Evolutionary conservation across 176 grass and related monocot genomes (phyloP), one percentile per base, ranked within the genome.

Genomic region (Aegilops longissima): DNA sequence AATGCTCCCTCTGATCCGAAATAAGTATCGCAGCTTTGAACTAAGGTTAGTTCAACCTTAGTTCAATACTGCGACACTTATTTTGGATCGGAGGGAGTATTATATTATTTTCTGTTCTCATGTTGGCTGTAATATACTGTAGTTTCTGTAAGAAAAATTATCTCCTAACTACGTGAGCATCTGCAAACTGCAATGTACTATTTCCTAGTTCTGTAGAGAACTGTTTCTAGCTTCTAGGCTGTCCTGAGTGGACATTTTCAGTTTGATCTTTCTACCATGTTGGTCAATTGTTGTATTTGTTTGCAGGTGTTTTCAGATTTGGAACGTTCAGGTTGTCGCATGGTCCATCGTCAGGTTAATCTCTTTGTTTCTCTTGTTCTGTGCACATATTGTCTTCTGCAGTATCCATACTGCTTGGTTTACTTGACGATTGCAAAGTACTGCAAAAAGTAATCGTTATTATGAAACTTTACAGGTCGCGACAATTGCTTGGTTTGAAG

Each of bases 401-500:
- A 52, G 24, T 62, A 4, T 72, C 35, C 4, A 64, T 30, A 17
- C 61, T 44, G 1, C 30, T 71, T 79, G 52, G 65, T 58, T 63
- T 30, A 73, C 17, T 67, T 66, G 29, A 74, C 11, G 16, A 11
- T 44, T 79, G 4, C 42, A 62, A 66, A 61, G 75, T 66, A 8
- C 29, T n/a, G 3, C 3, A 31, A 24, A 2, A 54, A 80, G 18
- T 62, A 20, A 85, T 25, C 0, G n/a, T 56, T 69, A 47, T 67
- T 80, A 70, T 83, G 14, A 29, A 47, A 65, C 61, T 91, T 82
- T 84, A 58, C 79, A 99, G 97, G 97, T 99, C 16, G 97, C 94
- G 9, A 99, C 97, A 70, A 99, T 93, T 5, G 97, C 97, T 87
- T 99, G 97, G 97, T 97, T 99, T 83, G 97, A 99, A 82, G 97